Evolutionary conservation across 768 basidiomycete species (phyloP).

Genomic region (Termitomyces sp.): DNA sequence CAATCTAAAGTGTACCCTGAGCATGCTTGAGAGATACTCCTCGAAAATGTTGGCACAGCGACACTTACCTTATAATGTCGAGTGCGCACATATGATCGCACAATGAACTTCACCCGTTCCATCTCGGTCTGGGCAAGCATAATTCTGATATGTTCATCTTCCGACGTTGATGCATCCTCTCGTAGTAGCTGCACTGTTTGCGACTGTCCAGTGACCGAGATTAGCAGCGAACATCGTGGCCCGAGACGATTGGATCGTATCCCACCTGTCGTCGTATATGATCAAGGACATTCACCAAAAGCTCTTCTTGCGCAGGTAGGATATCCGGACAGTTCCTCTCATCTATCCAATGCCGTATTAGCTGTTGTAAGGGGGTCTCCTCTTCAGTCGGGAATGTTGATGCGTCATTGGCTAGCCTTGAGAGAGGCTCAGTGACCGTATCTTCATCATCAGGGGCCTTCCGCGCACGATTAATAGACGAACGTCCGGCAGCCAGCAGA

Average conservation of each 20-base stretch:
- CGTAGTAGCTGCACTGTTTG: slow-evolving; percentile 72
- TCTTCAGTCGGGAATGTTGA: slow-evolving; percentile 18
- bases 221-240: neutral
- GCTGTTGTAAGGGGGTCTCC: slow-evolving; percentile 59
- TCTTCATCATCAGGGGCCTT: slow-evolving; percentile 32
- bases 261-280: slow-evolving; percentile 80
- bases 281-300: slow-evolving; percentile 63
- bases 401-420: slow-evolving; percentile 2
- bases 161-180: slow-evolving; percentile 77
- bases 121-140: slow-evolving; percentile 93
- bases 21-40: slow-evolving; percentile 15
- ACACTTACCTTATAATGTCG: slow-evolving; percentile 73
- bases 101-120: slow-evolving; percentile 89
- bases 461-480: slow-evolving; percentile 26
- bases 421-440: slow-evolving; percentile 22
- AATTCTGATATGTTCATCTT: slow-evolving; percentile 90
- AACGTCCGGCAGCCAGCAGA: slow-evolving; percentile 18
- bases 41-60: neutral
- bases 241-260: neutral
- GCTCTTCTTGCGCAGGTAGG: slow-evolving; percentile 62
- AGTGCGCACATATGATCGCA: slow-evolving; percentile 84
- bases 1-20: slow-evolving; percentile 52
- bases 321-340: slow-evolving; percentile 81
- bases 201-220: slow-evolving; percentile 43
- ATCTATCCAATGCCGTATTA: slow-evolving; percentile 83